Evolutionary conservation across 2,329 filamentous ascomycete species (phyloP).

Genomic region (Achaetomium macrosporum): DNA sequence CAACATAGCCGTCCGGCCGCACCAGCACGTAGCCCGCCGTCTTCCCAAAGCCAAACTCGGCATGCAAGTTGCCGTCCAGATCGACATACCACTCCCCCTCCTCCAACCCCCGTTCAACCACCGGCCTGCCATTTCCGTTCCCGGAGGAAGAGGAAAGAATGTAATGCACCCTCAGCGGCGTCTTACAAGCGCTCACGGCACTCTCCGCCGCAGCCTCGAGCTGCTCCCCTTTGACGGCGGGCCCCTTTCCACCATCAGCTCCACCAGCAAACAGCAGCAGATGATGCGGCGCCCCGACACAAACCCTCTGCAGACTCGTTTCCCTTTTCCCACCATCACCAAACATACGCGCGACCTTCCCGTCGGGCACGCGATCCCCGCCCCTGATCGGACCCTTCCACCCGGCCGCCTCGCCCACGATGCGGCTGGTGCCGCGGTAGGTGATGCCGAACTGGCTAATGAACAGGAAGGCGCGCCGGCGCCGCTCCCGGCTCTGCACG

Average conservation of each 20-base stretch:
- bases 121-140: neutral
- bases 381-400: conserved; percentile 35
- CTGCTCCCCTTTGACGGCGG: conserved; percentile 10
- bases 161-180: conserved; percentile 18
- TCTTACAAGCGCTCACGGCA: conserved; percentile 15
- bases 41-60: conserved; percentile 27
- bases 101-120: neutral
- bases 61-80: conserved; percentile 26
- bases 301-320: conserved; percentile 26
- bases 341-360: conserved; percentile 20
- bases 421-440: conserved; percentile 36
- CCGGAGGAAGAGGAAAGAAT: neutral
- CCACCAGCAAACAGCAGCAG: conserved; percentile 31
- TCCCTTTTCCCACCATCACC: conserved; percentile 3
- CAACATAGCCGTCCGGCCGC: conserved; percentile 31
- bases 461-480: conserved; percentile 29
- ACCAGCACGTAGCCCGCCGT: conserved; percentile 27
- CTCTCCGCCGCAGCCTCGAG: conserved; percentile 14
- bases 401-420: conserved; percentile 30
- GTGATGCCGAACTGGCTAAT: conserved; percentile 38
- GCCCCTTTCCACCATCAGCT: neutral
- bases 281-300: conserved; percentile 25
- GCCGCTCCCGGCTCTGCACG: conserved; percentile 20
- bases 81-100: conserved; percentile 20
- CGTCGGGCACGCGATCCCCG: conserved; percentile 43